These are phyloP conservation scores for Xylaria sp. DNA, from an alignment of 2,329 filamentous ascomycete species.

Conservation along the genomic window DNA sequence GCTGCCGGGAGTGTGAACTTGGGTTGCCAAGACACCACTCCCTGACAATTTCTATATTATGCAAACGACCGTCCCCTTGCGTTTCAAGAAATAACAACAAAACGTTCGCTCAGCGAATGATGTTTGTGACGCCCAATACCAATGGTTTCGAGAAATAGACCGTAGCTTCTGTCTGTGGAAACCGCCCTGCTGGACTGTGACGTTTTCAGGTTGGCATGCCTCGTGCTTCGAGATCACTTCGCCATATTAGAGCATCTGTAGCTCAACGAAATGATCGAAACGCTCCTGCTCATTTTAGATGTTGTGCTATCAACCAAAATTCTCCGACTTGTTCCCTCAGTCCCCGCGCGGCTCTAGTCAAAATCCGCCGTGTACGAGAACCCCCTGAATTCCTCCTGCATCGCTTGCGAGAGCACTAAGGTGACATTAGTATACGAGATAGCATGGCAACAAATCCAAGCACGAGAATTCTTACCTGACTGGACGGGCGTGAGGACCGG, in stretches of 20 bases:
- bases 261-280: constrained; percentile 18
- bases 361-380: constrained; percentile 98
- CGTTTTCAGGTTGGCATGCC: constrained; percentile 14
- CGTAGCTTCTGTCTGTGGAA: constrained; percentile 9
- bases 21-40: constrained; percentile 14
- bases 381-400: constrained; percentile 99
- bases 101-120: constrained; percentile 25
- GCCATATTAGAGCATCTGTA: constrained; percentile 12
- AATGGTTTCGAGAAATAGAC: constrained; percentile 9
- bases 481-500: constrained; percentile 96
- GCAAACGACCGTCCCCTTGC: constrained; percentile 4
- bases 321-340: background rate
- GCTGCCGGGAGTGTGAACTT: constrained; percentile 14
- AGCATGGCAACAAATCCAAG: background rate
- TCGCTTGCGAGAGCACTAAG: constrained; percentile 90
- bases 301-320: background rate
- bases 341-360: constrained; percentile 51
- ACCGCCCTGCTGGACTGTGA: constrained; percentile 4
- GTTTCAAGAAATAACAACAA: constrained; percentile 13
- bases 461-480: constrained; percentile 71
- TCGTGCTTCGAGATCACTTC: constrained; percentile 17
- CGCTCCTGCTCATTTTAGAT: constrained; percentile 2
- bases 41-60: constrained; percentile 20
- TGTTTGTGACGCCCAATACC: constrained; percentile 17
- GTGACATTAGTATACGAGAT: constrained; percentile 27